phyloP scores from a whole-genome alignment of 2,329 filamentous ascomycete genomes.

The Geosmithia morbida region DNA sequence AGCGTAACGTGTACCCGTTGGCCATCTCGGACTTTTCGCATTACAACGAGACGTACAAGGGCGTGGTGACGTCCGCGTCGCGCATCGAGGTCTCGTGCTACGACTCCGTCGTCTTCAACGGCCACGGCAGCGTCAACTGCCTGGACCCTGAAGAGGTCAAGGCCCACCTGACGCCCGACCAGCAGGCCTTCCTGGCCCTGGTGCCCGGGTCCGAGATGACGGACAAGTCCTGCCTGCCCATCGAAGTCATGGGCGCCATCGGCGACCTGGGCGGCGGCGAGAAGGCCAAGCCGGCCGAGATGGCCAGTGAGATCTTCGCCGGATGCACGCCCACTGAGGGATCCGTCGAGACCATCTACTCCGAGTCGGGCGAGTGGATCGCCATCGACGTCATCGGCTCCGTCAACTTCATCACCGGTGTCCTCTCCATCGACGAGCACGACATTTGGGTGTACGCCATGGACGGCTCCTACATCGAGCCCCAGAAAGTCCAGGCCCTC shows the following conservation, averaged over 20 bases:
- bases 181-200: constrained; percentile 13
- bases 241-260: constrained; percentile 22
- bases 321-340: constrained; percentile 32
- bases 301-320: constrained; percentile 28
- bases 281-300: constrained; percentile 11
- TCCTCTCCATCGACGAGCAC: constrained; percentile 35
- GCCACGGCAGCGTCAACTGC: constrained; percentile 41
- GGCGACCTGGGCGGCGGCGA: constrained; percentile 10
- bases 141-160: constrained; percentile 27
- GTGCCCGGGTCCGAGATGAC: constrained; percentile 19
- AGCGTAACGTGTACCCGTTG: constrained; percentile 27
- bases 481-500: constrained; percentile 31
- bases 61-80: constrained; percentile 25
- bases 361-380: constrained; percentile 27
- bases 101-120: constrained; percentile 47
- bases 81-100: constrained; percentile 39
- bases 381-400: constrained; percentile 41
- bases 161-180: constrained; percentile 16
- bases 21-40: constrained; percentile 42
- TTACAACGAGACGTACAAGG: constrained; percentile 31
- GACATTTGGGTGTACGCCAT: constrained; percentile 38
- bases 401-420: constrained; percentile 27
- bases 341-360: constrained; percentile 23
- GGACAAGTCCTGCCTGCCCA: constrained; percentile 26
- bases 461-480: constrained; percentile 38